These are phyloP conservation scores for Fusarium multiceps DNA, from an alignment of 2,329 filamentous ascomycete genomes.

Conservation along the genomic window DNA sequence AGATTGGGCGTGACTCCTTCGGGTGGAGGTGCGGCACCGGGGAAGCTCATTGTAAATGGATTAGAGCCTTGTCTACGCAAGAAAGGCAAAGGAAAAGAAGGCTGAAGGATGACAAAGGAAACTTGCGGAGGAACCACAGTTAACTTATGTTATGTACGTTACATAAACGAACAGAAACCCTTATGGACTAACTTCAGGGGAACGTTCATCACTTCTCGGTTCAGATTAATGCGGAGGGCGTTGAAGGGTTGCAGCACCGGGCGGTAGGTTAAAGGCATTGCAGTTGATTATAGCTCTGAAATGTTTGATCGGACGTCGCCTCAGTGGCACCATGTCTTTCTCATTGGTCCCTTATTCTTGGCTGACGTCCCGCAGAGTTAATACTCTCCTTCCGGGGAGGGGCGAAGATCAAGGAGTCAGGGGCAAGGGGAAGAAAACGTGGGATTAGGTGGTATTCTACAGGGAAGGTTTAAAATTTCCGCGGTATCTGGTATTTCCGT, in stretches of 20 bases:
- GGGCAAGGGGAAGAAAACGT: not conserved
- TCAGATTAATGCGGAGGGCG: not conserved
- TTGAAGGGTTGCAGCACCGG: not conserved
- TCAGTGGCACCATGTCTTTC: not conserved
- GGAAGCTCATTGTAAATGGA: slow-evolving; percentile 21
- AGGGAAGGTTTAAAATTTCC: not conserved
- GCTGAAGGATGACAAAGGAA: not conserved
- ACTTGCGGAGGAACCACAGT: not conserved
- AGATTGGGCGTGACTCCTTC: slow-evolving; percentile 23
- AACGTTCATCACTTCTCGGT: not conserved
- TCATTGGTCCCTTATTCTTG: not conserved
- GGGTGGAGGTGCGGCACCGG: slow-evolving; percentile 25
- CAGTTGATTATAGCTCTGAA: slow-evolving; percentile 2
- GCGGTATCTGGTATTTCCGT: not conserved
- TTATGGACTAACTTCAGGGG: not conserved
- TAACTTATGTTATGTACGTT: not conserved
- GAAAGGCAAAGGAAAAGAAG: no score
- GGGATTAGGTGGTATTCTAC: not conserved
- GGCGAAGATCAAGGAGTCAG: not conserved
- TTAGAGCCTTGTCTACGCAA: no score
- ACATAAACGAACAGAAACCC: not conserved
- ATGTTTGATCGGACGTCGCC: not conserved
- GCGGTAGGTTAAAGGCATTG: not conserved
- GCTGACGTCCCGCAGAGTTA: not conserved
- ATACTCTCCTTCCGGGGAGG: not conserved